Percentiles rank a stretch among this genome's conserved stretches.
These are phyloP conservation scores for Coccomyxa sp. DNA, from an alignment of 139 green algal species.

Conservation along the genomic window DNA sequence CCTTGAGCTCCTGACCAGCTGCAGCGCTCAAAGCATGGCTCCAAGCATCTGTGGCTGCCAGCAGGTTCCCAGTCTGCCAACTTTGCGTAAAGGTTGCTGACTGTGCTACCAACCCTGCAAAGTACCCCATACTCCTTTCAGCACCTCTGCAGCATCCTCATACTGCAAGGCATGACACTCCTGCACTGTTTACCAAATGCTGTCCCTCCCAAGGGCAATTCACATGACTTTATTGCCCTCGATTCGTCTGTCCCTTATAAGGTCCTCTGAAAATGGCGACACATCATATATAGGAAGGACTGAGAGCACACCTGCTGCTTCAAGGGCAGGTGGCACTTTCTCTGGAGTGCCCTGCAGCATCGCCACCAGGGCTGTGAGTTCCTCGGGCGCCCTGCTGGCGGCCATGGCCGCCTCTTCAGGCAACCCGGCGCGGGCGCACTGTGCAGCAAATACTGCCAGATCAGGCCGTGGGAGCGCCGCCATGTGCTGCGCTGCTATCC, in stretches of 20 bases:
- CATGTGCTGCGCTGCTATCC: slow-evolving; percentile 6
- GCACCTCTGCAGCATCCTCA: not conserved
- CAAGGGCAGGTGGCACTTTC: not conserved
- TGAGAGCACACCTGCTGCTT: slow-evolving; percentile 1
- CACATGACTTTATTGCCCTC: not conserved
- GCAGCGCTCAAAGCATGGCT: not conserved
- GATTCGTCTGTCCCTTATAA: not conserved
- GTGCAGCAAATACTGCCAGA: slow-evolving; percentile 7
- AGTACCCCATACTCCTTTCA: not conserved
- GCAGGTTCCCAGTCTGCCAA: slow-evolving; percentile 17
- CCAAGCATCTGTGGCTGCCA: not conserved
- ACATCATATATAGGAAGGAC: not conserved
- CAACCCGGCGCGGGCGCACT: slow-evolving; percentile 5
- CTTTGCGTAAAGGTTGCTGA: slow-evolving; percentile 20
- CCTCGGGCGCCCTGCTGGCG: slow-evolving; percentile 1
- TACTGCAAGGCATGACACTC: not conserved
- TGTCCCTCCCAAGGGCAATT: not conserved
- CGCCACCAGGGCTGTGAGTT: slow-evolving; percentile 5
- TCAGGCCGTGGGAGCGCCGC: not conserved
- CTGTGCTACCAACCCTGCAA: slow-evolving; percentile 14
- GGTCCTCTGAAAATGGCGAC: not conserved
- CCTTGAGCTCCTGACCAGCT: not conserved
- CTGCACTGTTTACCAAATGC: not conserved
- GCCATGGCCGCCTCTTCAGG: slow-evolving; percentile 3
- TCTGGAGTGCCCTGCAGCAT: slow-evolving; percentile 1